Base-by-base conservation (phyloP, 1,284 basidiomycete species). In the Puccinia brachypodii region DNA sequence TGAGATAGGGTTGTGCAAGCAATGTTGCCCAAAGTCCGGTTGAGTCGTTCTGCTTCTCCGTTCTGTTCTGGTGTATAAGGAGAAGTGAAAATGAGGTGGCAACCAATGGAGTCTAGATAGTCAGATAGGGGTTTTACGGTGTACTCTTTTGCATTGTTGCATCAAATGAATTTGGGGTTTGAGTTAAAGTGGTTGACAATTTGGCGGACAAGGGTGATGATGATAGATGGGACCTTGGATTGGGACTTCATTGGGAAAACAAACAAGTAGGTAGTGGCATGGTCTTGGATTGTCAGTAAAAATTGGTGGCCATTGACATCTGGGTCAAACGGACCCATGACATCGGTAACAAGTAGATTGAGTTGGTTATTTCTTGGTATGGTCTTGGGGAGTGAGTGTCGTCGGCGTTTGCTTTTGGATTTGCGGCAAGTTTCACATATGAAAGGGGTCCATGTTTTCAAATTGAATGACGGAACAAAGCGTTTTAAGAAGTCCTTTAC, bases 1-100 rank as follows among this genome's bases (percentile, higher is more conserved):
- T 38, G 40, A 22, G 0, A 13, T 22, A 77, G 19, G 2, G 40
- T 77, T 0, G 76, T 68, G 1, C 40, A 9, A 1, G 60, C 76
- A n/a, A 68, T 68, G 31, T 77, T 28, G 16, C 60, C 76, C 1
- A 77, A 19, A 1, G 64, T 68, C 1, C 76, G n/a, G 16, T 77
- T 77, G 1, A 77, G 44, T 0, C 76, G 2, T 36, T 77, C 60
- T 14, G 58, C 76, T 19, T 56, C 42, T 0, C 76, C 76, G 33
- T 77, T 77, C 28, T 77, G 76, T 44, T 76, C 58, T 0, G 50
- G 73, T 0, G 50, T 58, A n/a, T 76, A 76, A 0, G 56, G 73
- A 0, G 71, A 73, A 13, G 71, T 50, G 28, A 56, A 73, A 14
- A 73, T 73, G 0, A 53, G 0, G 0, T 47, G 22, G 2, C 22